phyloP scores from a whole-genome alignment of 1,139 yeast species.

The Geotrichum aggregatum region DNA sequence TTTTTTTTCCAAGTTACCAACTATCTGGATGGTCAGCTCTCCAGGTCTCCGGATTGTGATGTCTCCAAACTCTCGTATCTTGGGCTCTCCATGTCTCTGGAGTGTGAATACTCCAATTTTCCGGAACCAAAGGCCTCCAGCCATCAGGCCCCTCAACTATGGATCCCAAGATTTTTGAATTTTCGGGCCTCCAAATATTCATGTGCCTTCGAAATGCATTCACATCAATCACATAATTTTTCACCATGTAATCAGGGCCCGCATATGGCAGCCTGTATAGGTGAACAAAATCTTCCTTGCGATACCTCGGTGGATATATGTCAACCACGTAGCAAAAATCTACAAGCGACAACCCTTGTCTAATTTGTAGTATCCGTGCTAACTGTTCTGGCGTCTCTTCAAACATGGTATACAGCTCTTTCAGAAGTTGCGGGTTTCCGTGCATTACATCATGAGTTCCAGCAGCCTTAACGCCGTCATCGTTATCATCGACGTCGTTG shows the following conservation, averaged over 20 bases:
- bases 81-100: too few species aligned
- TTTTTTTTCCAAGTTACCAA: too few species aligned
- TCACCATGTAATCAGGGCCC: background rate
- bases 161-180: background rate
- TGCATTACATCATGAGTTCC: background rate
- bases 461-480: background rate
- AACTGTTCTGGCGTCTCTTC: background rate
- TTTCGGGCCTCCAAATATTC: background rate
- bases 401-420: background rate
- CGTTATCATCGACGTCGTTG: too few species aligned
- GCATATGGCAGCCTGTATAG: background rate
- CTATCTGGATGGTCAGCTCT: too few species aligned
- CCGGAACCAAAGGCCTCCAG: too few species aligned
- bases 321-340: conserved; percentile 1
- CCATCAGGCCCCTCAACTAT: too few species aligned
- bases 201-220: background rate
- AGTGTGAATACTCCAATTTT: too few species aligned
- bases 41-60: too few species aligned
- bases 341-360: background rate
- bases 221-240: background rate
- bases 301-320: background rate
- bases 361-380: background rate
- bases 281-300: background rate
- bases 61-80: too few species aligned
- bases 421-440: background rate